Evolutionary conservation across 2,329 filamentous ascomycete species (phyloP).

Genomic region (Talaromyces sp.): DNA sequence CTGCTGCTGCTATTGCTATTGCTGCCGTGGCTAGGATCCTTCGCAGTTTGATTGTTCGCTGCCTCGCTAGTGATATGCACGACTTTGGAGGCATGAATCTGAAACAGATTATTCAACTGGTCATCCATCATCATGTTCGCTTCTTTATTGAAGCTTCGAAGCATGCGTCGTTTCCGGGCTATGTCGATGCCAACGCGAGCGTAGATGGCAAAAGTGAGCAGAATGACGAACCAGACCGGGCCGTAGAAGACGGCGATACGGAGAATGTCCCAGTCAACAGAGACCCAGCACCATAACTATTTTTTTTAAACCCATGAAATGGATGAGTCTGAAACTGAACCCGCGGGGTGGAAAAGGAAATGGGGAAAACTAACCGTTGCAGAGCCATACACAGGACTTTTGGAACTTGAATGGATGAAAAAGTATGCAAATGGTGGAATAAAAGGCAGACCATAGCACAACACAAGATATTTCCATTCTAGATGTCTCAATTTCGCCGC

Average conservation of each 20-base stretch:
- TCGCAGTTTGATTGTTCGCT: conserved; percentile 14
- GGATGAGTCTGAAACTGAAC: no score
- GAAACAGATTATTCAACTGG: conserved; percentile 42
- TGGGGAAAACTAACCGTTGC: conserved; percentile 49
- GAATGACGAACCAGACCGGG: conserved; percentile 40
- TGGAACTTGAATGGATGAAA: conserved; percentile 52
- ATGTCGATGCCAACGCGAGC: conserved; percentile 36
- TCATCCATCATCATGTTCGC: conserved; percentile 35
- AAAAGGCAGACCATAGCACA: conserved; percentile 69
- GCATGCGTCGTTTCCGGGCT: conserved; percentile 55
- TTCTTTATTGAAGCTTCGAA: conserved; percentile 50
- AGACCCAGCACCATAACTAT: conserved; percentile 76
- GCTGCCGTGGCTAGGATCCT: background rate
- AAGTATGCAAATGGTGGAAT: conserved; percentile 63
- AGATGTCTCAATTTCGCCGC: conserved; percentile 58
- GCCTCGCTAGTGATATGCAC: conserved; percentile 59
- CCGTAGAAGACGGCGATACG: conserved; percentile 69
- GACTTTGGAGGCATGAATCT: conserved; percentile 45
- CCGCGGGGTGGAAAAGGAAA: background rate
- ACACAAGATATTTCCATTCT: conserved; percentile 64
- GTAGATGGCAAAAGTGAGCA: conserved; percentile 38
- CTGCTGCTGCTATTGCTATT: background rate
- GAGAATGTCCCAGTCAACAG: conserved; percentile 61
- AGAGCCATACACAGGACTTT: conserved; percentile 64
- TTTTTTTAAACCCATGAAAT: background rate